Conservation (phyloP, 164 flowering plant species). For the Paratinospora sagittata region DNA sequence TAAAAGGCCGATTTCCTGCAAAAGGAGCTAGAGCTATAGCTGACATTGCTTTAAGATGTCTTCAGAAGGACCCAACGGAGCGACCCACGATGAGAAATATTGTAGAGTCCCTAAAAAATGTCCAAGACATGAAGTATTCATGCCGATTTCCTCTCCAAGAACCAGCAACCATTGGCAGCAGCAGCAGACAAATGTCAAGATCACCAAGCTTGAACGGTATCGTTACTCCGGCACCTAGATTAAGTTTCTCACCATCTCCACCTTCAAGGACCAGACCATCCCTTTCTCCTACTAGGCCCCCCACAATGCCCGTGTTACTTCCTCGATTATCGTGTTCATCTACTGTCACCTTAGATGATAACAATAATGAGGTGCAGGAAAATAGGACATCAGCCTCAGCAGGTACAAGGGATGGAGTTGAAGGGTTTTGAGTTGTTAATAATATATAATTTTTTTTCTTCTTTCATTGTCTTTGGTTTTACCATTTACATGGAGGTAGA, state of each 20-base stretch:
- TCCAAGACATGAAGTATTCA: conserved; percentile 76
- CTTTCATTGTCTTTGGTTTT: conserved; percentile 6
- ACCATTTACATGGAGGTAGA: too few relatives aligned
- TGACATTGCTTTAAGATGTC: conserved; percentile 73
- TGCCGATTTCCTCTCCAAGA: conserved; percentile 79
- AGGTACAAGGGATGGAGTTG: conserved; percentile 50
- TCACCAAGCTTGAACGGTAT: conserved; percentile 81
- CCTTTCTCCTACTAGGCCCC: conserved; percentile 37
- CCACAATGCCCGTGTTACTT: conserved; percentile 29
- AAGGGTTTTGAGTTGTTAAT: conserved; percentile 70
- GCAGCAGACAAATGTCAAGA: conserved; percentile 48
- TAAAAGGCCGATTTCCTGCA: conserved; percentile 74
- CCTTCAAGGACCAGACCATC: conserved; percentile 41
- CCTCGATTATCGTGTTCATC: conserved; percentile 63
- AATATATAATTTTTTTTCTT: conserved; percentile 21
- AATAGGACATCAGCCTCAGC: conserved; percentile 49
- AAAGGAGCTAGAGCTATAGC: conserved; percentile 80
- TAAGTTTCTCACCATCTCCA: conserved; percentile 57
- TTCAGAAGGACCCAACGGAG: conserved; percentile 77
- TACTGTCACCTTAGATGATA: conserved; percentile 42
- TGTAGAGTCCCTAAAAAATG: conserved; percentile 58
- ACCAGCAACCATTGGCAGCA: conserved; percentile 41
- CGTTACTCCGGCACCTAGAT: conserved; percentile 35
- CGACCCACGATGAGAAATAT: conserved; percentile 89
- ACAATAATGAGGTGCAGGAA: conserved; percentile 45